These are phyloP conservation scores for Drechslerella dactyloides DNA, from an alignment of 2,329 filamentous ascomycete genomes.

Conservation along the genomic window DNA sequence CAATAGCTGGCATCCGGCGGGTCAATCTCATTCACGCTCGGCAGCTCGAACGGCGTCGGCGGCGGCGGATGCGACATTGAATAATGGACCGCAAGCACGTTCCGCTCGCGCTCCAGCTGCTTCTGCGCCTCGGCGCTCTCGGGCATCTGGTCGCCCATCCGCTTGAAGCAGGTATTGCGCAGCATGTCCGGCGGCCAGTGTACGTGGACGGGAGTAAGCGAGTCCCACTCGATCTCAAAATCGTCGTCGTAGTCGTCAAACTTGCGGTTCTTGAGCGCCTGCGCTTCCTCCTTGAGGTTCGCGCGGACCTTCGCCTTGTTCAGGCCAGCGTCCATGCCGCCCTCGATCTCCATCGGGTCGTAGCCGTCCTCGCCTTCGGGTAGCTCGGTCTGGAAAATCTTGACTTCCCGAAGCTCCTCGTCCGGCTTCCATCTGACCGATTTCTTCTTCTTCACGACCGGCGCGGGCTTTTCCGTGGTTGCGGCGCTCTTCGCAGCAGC, in stretches of 20 bases:
- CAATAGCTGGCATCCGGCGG: constrained; percentile 5
- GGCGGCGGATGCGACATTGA: constrained; percentile 40
- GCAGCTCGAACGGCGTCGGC: constrained; percentile 28
- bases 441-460: constrained; percentile 48
- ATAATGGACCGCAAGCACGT: constrained; percentile 46
- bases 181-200: constrained; percentile 30
- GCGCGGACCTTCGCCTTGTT: constrained; percentile 44
- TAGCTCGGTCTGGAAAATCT: constrained; percentile 43
- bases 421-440: constrained; percentile 47
- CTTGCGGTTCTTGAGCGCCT: constrained; percentile 36
- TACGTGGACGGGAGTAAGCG: constrained; percentile 11
- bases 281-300: constrained; percentile 44
- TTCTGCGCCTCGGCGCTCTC: constrained; percentile 32
- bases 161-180: constrained; percentile 34
- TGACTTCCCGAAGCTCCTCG: constrained; percentile 37
- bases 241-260: constrained; percentile 46
- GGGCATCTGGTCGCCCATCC: constrained; percentile 34
- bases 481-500: constrained; percentile 33
- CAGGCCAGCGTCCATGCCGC: constrained; percentile 37
- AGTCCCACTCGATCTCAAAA: constrained; percentile 49
- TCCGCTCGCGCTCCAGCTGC: constrained; percentile 44
- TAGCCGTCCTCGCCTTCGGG: constrained; percentile 45
- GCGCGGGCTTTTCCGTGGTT: constrained; percentile 33
- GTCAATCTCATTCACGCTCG: constrained; percentile 33
- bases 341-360: constrained; percentile 46